Evolutionary conservation across 2,329 filamentous ascomycete species (phyloP).

Genomic region (Aspergillus melleus): DNA sequence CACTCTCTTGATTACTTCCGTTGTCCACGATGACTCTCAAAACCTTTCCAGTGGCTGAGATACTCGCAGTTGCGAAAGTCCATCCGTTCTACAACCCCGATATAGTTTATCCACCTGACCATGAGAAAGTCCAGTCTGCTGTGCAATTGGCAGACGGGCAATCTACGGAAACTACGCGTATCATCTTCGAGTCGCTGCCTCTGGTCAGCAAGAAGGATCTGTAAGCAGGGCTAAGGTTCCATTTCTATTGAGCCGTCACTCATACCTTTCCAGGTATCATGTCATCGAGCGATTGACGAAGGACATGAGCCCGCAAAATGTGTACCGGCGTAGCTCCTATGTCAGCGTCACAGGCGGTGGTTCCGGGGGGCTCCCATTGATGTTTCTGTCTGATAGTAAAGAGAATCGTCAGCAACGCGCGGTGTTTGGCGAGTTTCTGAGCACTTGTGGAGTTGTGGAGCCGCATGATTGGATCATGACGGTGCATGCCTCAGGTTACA

Average conservation of each 20-base stretch:
- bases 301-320: constrained; percentile 37
- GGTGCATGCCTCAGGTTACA: constrained; percentile 34
- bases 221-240: not conserved
- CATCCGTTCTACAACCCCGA: constrained; percentile 39
- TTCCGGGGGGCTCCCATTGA: constrained; percentile 30
- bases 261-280: constrained; percentile 31
- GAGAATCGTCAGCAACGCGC: constrained; percentile 47
- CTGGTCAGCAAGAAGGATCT: constrained; percentile 6
- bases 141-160: not conserved
- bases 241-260: not conserved
- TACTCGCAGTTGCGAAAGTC: constrained; percentile 35
- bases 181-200: not conserved
- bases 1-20: too few relatives aligned
- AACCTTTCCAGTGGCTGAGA: constrained; percentile 21
- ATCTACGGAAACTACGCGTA: not conserved
- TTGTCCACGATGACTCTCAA: not conserved
- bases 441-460: constrained; percentile 29
- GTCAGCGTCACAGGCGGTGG: constrained; percentile 46
- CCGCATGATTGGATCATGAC: constrained; percentile 44
- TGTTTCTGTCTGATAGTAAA: constrained; percentile 42
- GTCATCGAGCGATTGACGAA: constrained; percentile 36
- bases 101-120: constrained; percentile 33
- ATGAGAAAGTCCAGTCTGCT: constrained; percentile 6
- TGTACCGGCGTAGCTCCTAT: constrained; percentile 41
- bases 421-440: constrained; percentile 35